A percentile compares a stretch with the other conserved stretches of the same genome.
phyloP scores from a whole-genome alignment of 2,329 filamentous ascomycete species.

The Pyrenochaeta sp. region DNA sequence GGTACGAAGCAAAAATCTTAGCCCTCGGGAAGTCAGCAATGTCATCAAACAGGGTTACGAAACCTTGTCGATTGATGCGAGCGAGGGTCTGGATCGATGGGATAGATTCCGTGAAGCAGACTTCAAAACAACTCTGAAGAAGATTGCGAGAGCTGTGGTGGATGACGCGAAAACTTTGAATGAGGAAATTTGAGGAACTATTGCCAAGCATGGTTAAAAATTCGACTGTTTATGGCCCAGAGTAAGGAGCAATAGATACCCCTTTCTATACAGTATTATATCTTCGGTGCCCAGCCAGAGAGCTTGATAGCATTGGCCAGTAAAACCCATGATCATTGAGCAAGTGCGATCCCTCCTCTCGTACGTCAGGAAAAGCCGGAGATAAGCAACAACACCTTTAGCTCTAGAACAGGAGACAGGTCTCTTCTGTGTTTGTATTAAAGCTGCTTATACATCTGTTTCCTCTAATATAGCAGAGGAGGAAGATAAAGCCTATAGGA shows the following conservation, averaged over 20 bases:
- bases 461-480: no score
- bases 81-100: constrained; percentile 86
- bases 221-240: neutral
- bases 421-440: no score
- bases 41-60: constrained; percentile 98
- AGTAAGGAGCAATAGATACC: no score
- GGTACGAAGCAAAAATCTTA: constrained; percentile 70
- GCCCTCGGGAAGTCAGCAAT: constrained; percentile 81
- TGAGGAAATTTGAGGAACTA: constrained; percentile 25
- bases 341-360: no score
- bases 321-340: no score
- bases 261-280: neutral
- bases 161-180: constrained; percentile 66
- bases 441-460: no score
- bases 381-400: no score
- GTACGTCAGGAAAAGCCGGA: no score
- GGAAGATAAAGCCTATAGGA: no score
- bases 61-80: constrained; percentile 88
- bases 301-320: no score
- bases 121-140: constrained; percentile 84
- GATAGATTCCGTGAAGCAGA: constrained; percentile 87
- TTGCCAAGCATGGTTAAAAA: neutral
- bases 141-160: constrained; percentile 81
- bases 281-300: no score
- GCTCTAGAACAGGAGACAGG: no score